Evolutionary conservation across 1,284 basidiomycete genomes (phyloP).

Genomic region (Ceratobasidium sp.): DNA sequence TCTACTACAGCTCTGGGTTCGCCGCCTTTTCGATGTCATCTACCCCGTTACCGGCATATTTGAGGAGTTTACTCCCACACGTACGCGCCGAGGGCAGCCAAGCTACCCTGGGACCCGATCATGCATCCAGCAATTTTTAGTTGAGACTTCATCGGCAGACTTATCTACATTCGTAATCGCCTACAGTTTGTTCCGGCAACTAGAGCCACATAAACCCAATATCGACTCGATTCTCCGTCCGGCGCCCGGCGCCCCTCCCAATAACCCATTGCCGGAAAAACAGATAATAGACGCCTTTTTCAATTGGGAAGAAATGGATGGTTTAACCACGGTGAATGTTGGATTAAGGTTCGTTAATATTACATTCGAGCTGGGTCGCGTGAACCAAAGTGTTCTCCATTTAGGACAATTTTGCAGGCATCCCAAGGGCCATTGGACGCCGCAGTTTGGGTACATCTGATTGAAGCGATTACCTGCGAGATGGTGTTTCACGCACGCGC

Average conservation of each 20-base stretch:
- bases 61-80: background rate
- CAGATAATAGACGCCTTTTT: background rate
- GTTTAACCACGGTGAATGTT: background rate
- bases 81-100: background rate
- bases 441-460: slow-evolving; percentile 1
- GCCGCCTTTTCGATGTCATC: slow-evolving; percentile 4
- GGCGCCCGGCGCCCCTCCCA: background rate
- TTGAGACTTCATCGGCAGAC: background rate
- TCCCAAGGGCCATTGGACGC: slow-evolving; percentile 3
- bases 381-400: background rate
- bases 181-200: background rate
- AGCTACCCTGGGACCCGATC: background rate
- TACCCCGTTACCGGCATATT: slow-evolving; percentile 7
- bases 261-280: background rate
- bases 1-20: slow-evolving; percentile 6
- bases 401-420: background rate
- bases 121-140: slow-evolving; percentile 4
- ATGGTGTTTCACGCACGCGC: background rate
- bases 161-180: background rate
- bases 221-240: background rate
- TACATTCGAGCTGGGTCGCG: background rate
- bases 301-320: background rate
- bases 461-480: slow-evolving; percentile 18
- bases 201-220: background rate
- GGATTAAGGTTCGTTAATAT: background rate